Evolutionary conservation across 2,329 filamentous ascomycete genomes (phyloP).

Genomic region (Clonostachys rosea): DNA sequence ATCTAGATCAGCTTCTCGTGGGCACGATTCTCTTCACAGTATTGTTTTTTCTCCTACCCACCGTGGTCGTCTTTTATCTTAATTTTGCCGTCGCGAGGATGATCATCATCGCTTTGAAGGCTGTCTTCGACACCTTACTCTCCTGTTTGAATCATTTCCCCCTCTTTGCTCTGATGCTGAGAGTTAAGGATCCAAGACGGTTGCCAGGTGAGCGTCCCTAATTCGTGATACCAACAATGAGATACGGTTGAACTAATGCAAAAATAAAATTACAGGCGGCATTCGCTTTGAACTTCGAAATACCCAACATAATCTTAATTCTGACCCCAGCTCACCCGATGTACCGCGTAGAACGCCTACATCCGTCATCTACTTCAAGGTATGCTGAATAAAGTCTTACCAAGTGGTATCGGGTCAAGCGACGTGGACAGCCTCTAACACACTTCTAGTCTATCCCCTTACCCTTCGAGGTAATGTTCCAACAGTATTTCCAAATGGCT

Average conservation of each 20-base stretch:
- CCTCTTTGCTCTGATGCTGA: constrained; percentile 92
- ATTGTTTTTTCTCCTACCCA: constrained; percentile 90
- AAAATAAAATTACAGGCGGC: constrained; percentile 36
- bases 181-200: constrained; percentile 86
- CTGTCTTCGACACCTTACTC: constrained; percentile 82
- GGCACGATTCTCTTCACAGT: constrained; percentile 96
- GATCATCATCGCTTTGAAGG: constrained; percentile 91
- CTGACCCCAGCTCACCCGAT: constrained; percentile 12
- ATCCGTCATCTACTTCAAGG: constrained; percentile 84
- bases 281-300: constrained; percentile 88
- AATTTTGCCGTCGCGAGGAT: constrained; percentile 94
- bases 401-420: background rate
- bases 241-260: background rate
- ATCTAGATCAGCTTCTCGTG: constrained; percentile 91
- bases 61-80: constrained; percentile 92
- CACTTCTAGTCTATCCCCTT: constrained; percentile 72
- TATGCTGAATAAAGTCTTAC: constrained; percentile 22
- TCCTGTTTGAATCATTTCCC: constrained; percentile 97
- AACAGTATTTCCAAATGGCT: constrained; percentile 94
- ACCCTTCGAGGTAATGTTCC: constrained; percentile 88
- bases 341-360: constrained; percentile 51
- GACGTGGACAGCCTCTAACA: background rate
- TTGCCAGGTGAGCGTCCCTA: constrained; percentile 62
- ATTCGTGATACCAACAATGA: background rate
- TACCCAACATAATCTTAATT: constrained; percentile 41